Evolutionary conservation across 805 yeast genomes (phyloP).

Genomic region (Wickerhamiella spandovensis): DNA sequence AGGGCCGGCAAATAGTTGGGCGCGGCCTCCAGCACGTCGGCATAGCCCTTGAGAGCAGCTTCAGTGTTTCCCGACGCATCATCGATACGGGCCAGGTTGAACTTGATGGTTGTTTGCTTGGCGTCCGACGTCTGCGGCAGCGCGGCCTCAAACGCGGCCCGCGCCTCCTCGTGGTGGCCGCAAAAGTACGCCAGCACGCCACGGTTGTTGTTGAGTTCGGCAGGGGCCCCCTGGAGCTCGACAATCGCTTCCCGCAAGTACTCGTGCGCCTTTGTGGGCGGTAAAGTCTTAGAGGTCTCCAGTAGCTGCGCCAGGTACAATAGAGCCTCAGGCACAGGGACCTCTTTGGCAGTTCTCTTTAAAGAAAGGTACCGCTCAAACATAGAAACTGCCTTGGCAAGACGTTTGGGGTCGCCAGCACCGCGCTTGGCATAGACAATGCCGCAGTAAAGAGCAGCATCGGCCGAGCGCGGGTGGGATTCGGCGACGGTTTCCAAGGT

Average conservation of each 20-base stretch:
- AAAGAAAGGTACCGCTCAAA: constrained; percentile 61
- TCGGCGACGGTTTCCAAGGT: constrained; percentile 67
- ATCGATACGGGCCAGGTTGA: constrained; percentile 63
- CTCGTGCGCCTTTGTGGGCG: constrained; percentile 44
- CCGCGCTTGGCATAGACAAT: constrained; percentile 48
- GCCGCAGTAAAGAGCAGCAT: constrained; percentile 60
- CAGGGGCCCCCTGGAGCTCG: constrained; percentile 26
- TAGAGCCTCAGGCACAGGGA: constrained; percentile 51
- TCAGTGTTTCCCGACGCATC: constrained; percentile 35
- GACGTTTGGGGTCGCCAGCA: constrained; percentile 15
- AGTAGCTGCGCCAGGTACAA: constrained; percentile 55
- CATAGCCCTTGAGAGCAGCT: constrained; percentile 35
- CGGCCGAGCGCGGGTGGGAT: constrained; percentile 53
- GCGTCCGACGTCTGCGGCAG: constrained; percentile 15
- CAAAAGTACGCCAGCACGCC: constrained; percentile 70
- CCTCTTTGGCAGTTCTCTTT: constrained; percentile 37
- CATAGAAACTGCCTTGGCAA: constrained; percentile 40
- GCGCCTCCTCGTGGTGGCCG: constrained; percentile 46
- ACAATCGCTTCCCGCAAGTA: constrained; percentile 51
- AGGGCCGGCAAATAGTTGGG: constrained; percentile 68
- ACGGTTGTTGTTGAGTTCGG: constrained; percentile 54
- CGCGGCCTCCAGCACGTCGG: constrained; percentile 38
- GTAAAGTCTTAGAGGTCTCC: constrained; percentile 42
- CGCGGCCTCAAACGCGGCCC: constrained; percentile 40
- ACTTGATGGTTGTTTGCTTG: constrained; percentile 32